Evolutionary conservation across 176 grass and related monocot genomes (phyloP).

Genomic region (Eleusine indica): DNA sequence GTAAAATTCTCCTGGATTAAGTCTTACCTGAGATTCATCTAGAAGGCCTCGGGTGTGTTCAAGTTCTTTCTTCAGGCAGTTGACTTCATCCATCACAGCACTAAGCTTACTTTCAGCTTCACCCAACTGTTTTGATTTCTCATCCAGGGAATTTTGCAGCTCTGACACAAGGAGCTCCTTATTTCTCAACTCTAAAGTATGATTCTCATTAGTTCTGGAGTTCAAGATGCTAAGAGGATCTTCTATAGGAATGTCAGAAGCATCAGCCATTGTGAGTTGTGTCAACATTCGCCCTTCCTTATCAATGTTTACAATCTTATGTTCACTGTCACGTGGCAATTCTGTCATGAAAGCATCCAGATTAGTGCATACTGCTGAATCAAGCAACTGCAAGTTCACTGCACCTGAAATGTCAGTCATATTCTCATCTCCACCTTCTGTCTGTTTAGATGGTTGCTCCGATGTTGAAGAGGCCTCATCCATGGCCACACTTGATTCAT

Average conservation of each 20-base stretch:
- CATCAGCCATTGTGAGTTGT: constrained; percentile 42
- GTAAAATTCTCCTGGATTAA: constrained; percentile 31
- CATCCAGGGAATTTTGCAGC: constrained; percentile 61
- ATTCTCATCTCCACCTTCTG: constrained; percentile 94
- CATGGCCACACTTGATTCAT: constrained; percentile 70
- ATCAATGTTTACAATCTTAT: constrained; percentile 53
- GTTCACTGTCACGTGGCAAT: constrained; percentile 48
- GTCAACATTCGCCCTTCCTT: constrained; percentile 55
- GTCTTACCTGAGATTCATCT: constrained; percentile 92
- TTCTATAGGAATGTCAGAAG: constrained; percentile 51
- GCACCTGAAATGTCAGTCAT: constrained; percentile 86
- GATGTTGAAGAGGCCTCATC: constrained; percentile 89
- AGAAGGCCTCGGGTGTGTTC: constrained; percentile 69
- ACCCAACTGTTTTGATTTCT: constrained; percentile 72
- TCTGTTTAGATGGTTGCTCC: constrained; percentile 64
- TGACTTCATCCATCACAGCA: constrained; percentile 56
- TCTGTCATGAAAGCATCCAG: constrained; percentile 80
- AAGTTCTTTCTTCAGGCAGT: constrained; percentile 72
- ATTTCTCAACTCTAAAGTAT: constrained; percentile 52
- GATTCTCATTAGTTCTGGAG: constrained; percentile 45
- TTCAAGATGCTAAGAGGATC: constrained; percentile 54
- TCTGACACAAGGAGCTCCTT: constrained; percentile 57
- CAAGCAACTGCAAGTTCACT: constrained; percentile 59
- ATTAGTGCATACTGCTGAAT: constrained; percentile 50
- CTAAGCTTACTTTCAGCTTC: constrained; percentile 76